Evolutionary conservation across 2,329 filamentous ascomycete species (phyloP).

Genomic region (Exserohilum rostratum): DNA sequence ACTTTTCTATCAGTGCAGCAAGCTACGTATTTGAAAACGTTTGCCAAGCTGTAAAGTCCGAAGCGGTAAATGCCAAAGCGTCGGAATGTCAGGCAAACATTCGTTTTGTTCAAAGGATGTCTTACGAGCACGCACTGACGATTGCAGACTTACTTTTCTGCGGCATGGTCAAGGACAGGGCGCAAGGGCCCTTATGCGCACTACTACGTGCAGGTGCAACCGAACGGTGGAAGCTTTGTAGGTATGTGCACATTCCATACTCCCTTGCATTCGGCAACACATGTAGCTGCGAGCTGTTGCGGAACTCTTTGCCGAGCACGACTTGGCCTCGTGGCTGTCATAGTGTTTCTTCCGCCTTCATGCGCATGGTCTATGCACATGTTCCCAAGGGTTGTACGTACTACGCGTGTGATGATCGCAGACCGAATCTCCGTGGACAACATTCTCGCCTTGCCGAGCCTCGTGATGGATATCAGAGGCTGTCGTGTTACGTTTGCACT

Average conservation of each 20-base stretch:
- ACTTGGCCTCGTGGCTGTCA: conserved; percentile 7
- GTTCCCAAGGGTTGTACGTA: conserved; percentile 6
- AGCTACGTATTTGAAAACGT: too few relatives aligned
- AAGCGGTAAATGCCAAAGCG: too few relatives aligned
- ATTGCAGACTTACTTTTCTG: conserved; percentile 75
- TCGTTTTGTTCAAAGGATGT: too few relatives aligned
- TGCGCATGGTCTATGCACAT: conserved; percentile 10
- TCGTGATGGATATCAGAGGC: conserved; percentile 6
- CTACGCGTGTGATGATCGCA: conserved; percentile 8
- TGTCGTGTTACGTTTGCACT: conserved; percentile 9
- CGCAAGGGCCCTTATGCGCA: conserved; percentile 70
- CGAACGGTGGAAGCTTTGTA: conserved; percentile 68
- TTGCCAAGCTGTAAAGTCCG: neutral
- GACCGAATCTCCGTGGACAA: neutral
- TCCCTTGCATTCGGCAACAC: conserved; percentile 1
- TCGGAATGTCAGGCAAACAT: too few relatives aligned
- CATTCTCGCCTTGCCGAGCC: conserved; percentile 7
- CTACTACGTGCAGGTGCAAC: conserved; percentile 86
- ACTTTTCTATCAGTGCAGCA: neutral
- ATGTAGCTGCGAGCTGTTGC: conserved; percentile 3
- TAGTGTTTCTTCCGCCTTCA: conserved; percentile 1
- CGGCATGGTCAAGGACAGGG: conserved; percentile 85
- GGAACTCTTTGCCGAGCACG: conserved; percentile 1
- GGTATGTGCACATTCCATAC: conserved; percentile 57
- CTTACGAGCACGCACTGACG: conserved; percentile 23